Conservation (phyloP, 192 early-diverging fungal species). For the Geranomyces michiganensis region DNA sequence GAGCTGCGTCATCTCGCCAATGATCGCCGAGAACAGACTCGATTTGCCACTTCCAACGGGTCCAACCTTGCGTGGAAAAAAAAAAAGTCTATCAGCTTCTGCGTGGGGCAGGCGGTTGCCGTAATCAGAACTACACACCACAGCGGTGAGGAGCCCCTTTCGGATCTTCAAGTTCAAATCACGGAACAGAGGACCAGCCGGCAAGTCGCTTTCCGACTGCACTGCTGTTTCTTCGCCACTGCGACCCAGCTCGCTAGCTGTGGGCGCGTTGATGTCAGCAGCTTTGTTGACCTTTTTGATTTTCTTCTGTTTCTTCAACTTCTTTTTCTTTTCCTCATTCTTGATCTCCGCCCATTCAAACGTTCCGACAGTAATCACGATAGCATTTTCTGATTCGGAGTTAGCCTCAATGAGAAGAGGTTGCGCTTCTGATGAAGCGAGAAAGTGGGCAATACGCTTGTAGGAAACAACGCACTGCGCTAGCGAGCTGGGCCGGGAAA, state of each 20-base stretch:
- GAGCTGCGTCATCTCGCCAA: constrained; percentile 69
- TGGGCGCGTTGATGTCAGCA: neutral
- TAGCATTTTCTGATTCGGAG: constrained; percentile 33
- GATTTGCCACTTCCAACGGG: constrained; percentile 77
- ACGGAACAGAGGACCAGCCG: constrained; percentile 2
- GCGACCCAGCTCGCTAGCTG: too few relatives aligned
- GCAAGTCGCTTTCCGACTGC: too few relatives aligned
- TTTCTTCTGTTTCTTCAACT: constrained; percentile 8
- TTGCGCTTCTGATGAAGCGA: constrained; percentile 2
- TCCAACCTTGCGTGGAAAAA: constrained; percentile 50
- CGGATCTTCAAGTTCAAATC: constrained; percentile 33
- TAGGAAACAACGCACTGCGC: neutral
- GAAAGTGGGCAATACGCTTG: neutral
- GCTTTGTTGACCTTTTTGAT: constrained; percentile 13
- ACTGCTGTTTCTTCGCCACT: too few relatives aligned
- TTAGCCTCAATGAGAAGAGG: neutral
- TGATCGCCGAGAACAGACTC: constrained; percentile 72
- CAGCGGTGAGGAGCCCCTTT: constrained; percentile 57
- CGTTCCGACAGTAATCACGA: constrained; percentile 54
- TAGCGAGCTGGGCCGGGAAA: too few relatives aligned
- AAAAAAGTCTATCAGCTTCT: too few relatives aligned
- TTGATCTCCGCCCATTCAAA: constrained; percentile 56
- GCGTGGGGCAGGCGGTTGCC: too few relatives aligned
- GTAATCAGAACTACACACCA: constrained; percentile 32
- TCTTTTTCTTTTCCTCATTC: constrained; percentile 21